Evolutionary conservation across 305 asterid species (phyloP), one percentile per base, ranked within the genome.

Genomic region (Fraxinus floribunda): DNA sequence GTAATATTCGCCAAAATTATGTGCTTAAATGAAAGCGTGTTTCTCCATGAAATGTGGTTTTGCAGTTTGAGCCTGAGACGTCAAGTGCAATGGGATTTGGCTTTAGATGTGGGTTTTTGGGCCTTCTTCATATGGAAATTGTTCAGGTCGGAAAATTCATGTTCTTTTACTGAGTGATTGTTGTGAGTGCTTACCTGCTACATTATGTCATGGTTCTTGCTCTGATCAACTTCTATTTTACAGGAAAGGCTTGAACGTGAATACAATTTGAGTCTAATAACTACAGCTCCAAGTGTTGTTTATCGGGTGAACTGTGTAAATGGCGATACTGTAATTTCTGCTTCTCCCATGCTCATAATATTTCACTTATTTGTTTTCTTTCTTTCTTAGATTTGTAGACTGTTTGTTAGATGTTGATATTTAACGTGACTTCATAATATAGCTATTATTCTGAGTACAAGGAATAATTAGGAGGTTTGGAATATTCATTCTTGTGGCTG

Each of bases 31-130:
- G 76, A 57, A 82, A 57, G 80, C 0, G 26, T 32, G 46, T 26
- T 66, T 83, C 80, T 75, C 66, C 81, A 62, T 68, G 82, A 55
- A 81, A 34, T 79, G 46, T 79, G 36, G 64, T 71, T 72, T 85
- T 88, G 73, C 91, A 94, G 99, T 97, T 94, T 89, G 99, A 97
- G 84, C 95, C 99, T 3, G 99, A 94, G 92, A 91, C 97, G 83
- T 97, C 99, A 76, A 93, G 91, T 89, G 99, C 99, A 78, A 97
- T 97, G 99, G 99, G 99, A 75, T 97, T 97, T 91, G 99, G 99
- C 84, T 97, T 97, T 85, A 91, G 99, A 89, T 97, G 99, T 87
- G 98, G 99, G 77, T 97, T 94, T 89, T 93, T 97, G 81, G 99
- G 99, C 83, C 97, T 94, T 87, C 99, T 97, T 80, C 99, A 97